Base-by-base conservation (phyloP, 352 stramenopile genomes). In the Globisporangium perplexum region DNA sequence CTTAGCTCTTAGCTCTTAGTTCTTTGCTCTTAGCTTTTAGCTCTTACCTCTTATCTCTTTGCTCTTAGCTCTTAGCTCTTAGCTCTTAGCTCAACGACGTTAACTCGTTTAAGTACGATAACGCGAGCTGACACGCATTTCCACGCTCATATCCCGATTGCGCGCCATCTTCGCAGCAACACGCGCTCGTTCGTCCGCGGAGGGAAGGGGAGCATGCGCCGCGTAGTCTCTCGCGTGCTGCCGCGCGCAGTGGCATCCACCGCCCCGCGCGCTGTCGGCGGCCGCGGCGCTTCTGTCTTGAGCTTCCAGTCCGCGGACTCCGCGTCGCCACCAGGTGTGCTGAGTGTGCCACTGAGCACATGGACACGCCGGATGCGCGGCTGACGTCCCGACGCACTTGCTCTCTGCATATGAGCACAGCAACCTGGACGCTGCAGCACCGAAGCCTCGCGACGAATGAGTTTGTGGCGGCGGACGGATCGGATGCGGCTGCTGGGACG, bases 361-460 rank as follows among this genome's bases (percentile, higher is more conserved):
- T 8, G 4, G 41, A 22, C 22, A 14, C 4, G 11, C 26, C 11
- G 11, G 1, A 8, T 7, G 12, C 6, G 41, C 20, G 41, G 10
- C n/a, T 46, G 12, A 46, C 7, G n/a, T n/a, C n/a, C n/a, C n/a
- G n/a, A n/a, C n/a, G n/a, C n/a, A 46, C 18, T 4, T 15, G n/a
- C 5, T 24, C 8, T 7, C 4, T 51, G 31, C 7, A 2, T 17
- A 22, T 17, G 23, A 0, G 7, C 30, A 35, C 14, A 17, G 4
- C 36, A 47, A 3, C 18, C 12, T 47, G 51, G 51, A 28, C 30
- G 23, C 57, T 39, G 23, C 43, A 48, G 28, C 33, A 22, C 11
- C 57, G 57, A 7, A n/a, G 46, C 36, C 60, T 64, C 50, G 66
- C 66, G 51, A 66, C 62, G 30, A 71, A 71, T 26, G 62, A 71